phyloP scores from a whole-genome alignment of 1,139 yeast species.

The Blastobotrys buckinghamii region DNA sequence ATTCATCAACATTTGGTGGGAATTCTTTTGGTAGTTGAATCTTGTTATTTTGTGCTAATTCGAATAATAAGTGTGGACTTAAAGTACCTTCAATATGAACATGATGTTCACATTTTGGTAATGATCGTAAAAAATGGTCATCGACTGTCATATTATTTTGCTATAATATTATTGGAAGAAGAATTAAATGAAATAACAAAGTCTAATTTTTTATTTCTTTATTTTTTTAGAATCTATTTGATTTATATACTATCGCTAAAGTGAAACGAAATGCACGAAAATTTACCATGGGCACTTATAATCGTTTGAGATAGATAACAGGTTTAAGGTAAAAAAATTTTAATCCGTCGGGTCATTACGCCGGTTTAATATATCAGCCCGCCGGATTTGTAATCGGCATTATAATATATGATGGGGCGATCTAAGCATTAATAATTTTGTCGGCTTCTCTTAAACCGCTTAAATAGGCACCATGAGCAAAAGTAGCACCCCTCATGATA shows the following conservation, averaged over 20 bases:
- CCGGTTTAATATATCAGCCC: no score
- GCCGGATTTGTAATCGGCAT: no score
- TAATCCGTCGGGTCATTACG: no score
- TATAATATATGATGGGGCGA: slow-evolving; percentile 3
- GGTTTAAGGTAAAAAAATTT: no score
- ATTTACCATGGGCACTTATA: no score
- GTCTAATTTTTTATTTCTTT: no score
- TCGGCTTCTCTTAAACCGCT: slow-evolving; percentile 73
- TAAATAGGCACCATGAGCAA: slow-evolving; percentile 81
- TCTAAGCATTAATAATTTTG: slow-evolving; percentile 7
- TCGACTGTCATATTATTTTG: slow-evolving; percentile 8
- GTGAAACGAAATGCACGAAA: no score
- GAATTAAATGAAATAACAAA: no score
- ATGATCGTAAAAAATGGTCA: slow-evolving; percentile 46
- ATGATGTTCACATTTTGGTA: slow-evolving; percentile 82
- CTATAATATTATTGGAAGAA: no score
- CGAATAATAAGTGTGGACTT: slow-evolving; percentile 63
- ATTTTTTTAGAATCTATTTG: no score
- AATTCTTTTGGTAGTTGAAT: slow-evolving; percentile 53
- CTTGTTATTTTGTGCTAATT: slow-evolving; percentile 53
- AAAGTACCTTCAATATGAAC: slow-evolving; percentile 77
- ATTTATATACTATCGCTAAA: no score
- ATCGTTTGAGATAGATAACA: no score
- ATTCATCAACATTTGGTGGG: slow-evolving; percentile 49
- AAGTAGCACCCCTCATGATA: slow-evolving; percentile 68